Conservation (phyloP, 371 early-diverging fungal genomes). For the Lichtheimia ramosa region DNA sequence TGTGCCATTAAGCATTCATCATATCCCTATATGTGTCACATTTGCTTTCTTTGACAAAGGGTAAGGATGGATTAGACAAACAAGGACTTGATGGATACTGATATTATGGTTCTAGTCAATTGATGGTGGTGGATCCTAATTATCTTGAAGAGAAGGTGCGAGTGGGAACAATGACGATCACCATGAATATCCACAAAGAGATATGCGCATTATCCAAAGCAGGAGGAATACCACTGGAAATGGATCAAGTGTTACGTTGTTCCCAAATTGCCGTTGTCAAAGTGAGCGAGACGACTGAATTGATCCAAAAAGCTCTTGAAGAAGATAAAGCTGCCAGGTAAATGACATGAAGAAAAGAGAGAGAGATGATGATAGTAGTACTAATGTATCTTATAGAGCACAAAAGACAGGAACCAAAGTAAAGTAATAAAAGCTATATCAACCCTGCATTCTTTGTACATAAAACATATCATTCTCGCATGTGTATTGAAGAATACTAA, state of each 20-base stretch:
- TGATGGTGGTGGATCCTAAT: constrained; percentile 83
- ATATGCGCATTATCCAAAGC: constrained; percentile 89
- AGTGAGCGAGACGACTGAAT: constrained; percentile 70
- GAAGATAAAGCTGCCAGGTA: constrained; percentile 45
- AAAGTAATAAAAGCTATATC: neutral
- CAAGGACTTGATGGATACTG: neutral
- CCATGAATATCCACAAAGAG: constrained; percentile 90
- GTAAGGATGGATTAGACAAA: constrained; percentile 39
- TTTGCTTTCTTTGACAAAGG: constrained; percentile 90
- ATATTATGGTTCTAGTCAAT: constrained; percentile 48
- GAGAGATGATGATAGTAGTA: neutral
- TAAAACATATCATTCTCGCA: neutral
- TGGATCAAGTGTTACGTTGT: constrained; percentile 74
- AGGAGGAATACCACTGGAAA: constrained; percentile 80
- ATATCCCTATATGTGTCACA: constrained; percentile 90
- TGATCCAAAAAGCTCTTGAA: constrained; percentile 66
- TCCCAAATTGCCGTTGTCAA: constrained; percentile 75
- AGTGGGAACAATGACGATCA: constrained; percentile 83
- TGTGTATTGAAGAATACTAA: no score
- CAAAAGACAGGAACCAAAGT: constrained; percentile 1
- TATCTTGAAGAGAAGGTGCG: constrained; percentile 82
- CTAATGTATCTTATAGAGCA: neutral
- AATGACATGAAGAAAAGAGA: neutral
- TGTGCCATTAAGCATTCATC: constrained; percentile 91
- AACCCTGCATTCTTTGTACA: neutral